phyloP scores from a whole-genome alignment of 2,329 filamentous ascomycete genomes.

The Erysiphe pulchra region DNA sequence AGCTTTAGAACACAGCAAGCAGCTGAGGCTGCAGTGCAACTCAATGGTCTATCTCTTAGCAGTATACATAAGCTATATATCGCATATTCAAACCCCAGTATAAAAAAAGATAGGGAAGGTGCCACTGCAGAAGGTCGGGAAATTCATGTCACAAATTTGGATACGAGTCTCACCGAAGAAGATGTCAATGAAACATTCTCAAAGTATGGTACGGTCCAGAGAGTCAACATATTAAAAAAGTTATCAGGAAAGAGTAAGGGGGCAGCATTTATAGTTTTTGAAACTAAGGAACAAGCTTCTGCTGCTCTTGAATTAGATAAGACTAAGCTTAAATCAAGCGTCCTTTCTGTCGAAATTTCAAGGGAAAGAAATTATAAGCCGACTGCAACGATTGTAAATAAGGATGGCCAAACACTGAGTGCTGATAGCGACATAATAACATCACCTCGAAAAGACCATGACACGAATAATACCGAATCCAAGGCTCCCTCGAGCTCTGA shows the following conservation, averaged over 20 bases:
- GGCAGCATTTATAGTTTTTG: constrained; percentile 57
- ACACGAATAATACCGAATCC: neutral
- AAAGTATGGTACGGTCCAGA: constrained; percentile 50
- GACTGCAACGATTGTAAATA: constrained; percentile 20
- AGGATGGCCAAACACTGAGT: constrained; percentile 10
- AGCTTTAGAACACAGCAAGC: constrained; percentile 51
- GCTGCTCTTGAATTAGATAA: constrained; percentile 45
- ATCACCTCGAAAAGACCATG: neutral
- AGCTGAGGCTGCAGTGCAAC: constrained; percentile 42
- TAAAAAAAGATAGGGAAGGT: constrained; percentile 55
- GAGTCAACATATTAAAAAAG: constrained; percentile 43
- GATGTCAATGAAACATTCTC: constrained; percentile 47
- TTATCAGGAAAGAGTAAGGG: constrained; percentile 46
- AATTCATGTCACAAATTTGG: constrained; percentile 49
- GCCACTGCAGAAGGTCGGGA: constrained; percentile 72
- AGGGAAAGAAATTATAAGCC: constrained; percentile 29
- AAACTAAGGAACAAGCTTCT: constrained; percentile 40
- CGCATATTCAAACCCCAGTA: constrained; percentile 62
- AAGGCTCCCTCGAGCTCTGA: constrained; percentile 13
- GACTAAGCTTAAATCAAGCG: constrained; percentile 39
- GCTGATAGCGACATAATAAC: neutral
- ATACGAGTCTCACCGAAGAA: constrained; percentile 32
- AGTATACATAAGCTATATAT: constrained; percentile 42
- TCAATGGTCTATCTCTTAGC: constrained; percentile 46
- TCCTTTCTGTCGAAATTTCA: constrained; percentile 39